phyloP scores from a whole-genome alignment of 2,329 filamentous ascomycete species.

The Allantophomopsis lycopodina region DNA sequence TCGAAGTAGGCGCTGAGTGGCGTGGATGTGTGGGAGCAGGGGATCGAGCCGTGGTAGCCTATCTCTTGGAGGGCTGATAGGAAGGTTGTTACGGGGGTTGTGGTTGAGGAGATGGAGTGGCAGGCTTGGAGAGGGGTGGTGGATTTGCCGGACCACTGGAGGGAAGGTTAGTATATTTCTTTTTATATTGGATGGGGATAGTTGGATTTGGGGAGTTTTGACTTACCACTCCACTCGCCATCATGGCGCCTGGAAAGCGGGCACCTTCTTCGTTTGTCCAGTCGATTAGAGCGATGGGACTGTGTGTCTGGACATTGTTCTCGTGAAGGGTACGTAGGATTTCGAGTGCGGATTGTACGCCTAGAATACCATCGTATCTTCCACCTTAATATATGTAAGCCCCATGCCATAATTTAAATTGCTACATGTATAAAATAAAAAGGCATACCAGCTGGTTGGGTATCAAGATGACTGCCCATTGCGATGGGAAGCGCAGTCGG shows the following conservation, averaged over 20 bases:
- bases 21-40: constrained; percentile 39
- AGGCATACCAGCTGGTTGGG: constrained; percentile 26
- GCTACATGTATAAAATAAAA: neutral
- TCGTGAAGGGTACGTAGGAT: constrained; percentile 56
- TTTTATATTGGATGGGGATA: too few relatives aligned
- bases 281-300: constrained; percentile 36
- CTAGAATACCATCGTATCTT: constrained; percentile 63
- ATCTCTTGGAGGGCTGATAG: constrained; percentile 51
- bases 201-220: too few relatives aligned
- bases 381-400: constrained; percentile 30
- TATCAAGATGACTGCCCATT: constrained; percentile 53
- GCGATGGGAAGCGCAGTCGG: constrained; percentile 41
- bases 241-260: constrained; percentile 59
- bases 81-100: constrained; percentile 7
- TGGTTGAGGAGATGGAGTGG: constrained; percentile 12
- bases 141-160: constrained; percentile 51
- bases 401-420: too few relatives aligned
- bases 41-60: constrained; percentile 49
- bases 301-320: constrained; percentile 49
- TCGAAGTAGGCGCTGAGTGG: constrained; percentile 68
- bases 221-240: constrained; percentile 46
- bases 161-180: too few relatives aligned
- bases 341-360: constrained; percentile 57
- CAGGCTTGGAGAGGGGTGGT: constrained; percentile 2
- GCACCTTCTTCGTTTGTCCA: constrained; percentile 52